Evolutionary conservation across 306 rosid genomes (phyloP).

Genomic region (Parietaria judaica): DNA sequence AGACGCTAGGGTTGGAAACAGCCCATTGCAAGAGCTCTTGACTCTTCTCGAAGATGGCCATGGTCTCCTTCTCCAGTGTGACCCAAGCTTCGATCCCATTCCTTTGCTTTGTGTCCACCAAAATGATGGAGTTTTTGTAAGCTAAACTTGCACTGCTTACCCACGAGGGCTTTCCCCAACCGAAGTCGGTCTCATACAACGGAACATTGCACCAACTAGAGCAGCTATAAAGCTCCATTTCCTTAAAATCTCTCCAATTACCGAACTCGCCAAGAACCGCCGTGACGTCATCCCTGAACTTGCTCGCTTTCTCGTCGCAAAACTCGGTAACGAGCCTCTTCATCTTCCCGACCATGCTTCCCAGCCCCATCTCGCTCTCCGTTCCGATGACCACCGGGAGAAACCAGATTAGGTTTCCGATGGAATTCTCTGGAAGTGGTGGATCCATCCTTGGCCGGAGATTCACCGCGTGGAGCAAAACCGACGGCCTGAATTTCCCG

Average conservation of each 20-base stretch:
- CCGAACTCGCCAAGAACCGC: background rate
- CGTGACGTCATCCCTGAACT: background rate
- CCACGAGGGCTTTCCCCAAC: background rate
- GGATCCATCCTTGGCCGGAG: background rate
- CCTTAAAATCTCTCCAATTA: background rate
- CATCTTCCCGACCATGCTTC: background rate
- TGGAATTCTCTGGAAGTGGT: background rate
- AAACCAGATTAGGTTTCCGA: background rate
- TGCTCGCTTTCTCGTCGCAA: background rate
- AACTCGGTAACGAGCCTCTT: background rate
- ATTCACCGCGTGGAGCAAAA: background rate
- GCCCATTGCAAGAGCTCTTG: background rate
- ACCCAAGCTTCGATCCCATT: background rate
- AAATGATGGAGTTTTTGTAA: background rate
- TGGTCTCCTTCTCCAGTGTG: background rate
- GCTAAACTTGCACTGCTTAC: background rate
- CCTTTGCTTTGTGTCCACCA: background rate
- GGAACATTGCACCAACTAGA: background rate
- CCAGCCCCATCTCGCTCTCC: background rate
- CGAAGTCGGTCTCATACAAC: background rate
- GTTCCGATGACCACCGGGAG: background rate
- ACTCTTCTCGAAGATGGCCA: background rate
- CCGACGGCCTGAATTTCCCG: background rate
- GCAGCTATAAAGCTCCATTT: background rate
- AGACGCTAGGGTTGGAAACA: background rate